These are phyloP conservation scores for Colletotrichum acutatum DNA, from an alignment of 2,329 filamentous ascomycete genomes.

Conservation along the genomic window DNA sequence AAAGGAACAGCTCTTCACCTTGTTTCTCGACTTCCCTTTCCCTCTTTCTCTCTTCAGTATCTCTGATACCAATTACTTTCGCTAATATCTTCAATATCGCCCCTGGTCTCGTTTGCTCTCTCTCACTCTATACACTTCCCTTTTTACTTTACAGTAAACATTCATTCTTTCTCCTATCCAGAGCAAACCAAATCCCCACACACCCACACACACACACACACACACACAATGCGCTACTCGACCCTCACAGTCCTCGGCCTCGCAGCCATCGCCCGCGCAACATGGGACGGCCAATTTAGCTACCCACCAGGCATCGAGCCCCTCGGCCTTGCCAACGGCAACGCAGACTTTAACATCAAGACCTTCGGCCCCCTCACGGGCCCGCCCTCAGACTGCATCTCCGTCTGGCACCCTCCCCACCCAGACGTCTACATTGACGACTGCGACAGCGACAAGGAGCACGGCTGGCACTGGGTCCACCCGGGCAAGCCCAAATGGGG, in stretches of 20 bases:
- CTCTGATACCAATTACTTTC: constrained; percentile 40
- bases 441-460: constrained; percentile 45
- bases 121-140: constrained; percentile 9
- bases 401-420: constrained; percentile 52
- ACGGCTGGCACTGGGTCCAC: constrained; percentile 51
- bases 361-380: constrained; percentile 37
- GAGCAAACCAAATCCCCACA: not conserved
- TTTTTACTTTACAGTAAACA: not conserved
- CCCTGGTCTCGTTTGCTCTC: constrained; percentile 3
- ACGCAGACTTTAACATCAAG: constrained; percentile 28
- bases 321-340: constrained; percentile 16
- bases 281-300: constrained; percentile 36
- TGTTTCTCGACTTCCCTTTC: not conserved
- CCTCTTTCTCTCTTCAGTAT: constrained; percentile 36
- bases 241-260: constrained; percentile 35
- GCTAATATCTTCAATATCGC: constrained; percentile 35
- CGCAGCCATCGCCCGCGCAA: constrained; percentile 31
- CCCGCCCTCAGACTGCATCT: constrained; percentile 42
- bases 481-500: constrained; percentile 40
- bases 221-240: constrained; percentile 36
- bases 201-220: not conserved
- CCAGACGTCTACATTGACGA: constrained; percentile 47
- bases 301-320: constrained; percentile 39
- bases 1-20: constrained; percentile 29
- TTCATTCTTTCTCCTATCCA: constrained; percentile 1